These are phyloP conservation scores for Colletotrichum higginsianum DNA, from an alignment of 2,329 filamentous ascomycete genomes.

Conservation along the genomic window DNA sequence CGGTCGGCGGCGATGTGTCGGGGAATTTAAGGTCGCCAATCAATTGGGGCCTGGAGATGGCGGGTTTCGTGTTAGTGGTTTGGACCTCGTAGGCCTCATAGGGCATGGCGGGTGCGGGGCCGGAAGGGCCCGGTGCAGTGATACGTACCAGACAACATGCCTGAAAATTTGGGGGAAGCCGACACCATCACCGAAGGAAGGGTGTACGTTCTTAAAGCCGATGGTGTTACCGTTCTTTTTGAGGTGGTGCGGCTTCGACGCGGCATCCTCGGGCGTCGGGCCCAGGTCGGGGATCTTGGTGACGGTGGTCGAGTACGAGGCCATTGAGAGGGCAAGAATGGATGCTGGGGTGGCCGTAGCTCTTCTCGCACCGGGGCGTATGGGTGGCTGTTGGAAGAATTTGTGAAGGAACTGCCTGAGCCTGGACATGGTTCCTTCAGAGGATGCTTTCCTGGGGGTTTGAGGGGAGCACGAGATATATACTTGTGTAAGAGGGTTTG, in stretches of 20 bases:
- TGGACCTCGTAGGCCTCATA: background rate
- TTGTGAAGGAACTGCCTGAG: slow-evolving; percentile 31
- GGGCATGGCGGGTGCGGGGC: background rate
- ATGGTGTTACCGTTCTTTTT: slow-evolving; percentile 56
- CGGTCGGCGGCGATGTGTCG: slow-evolving; percentile 75
- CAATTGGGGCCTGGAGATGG: slow-evolving; percentile 52
- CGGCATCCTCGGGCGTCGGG: slow-evolving; percentile 58
- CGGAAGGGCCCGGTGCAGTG: background rate
- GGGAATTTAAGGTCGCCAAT: slow-evolving; percentile 63
- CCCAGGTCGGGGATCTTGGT: slow-evolving; percentile 53
- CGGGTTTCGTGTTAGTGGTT: slow-evolving; percentile 22
- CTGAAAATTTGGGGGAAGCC: slow-evolving; percentile 46
- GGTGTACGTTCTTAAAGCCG: slow-evolving; percentile 67
- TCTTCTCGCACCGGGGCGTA: slow-evolving; percentile 28
- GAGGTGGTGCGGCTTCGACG: slow-evolving; percentile 65
- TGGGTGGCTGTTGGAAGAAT: slow-evolving; percentile 28
- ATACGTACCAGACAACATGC: slow-evolving; percentile 56
- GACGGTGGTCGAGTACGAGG: slow-evolving; percentile 49
- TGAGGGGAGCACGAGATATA: slow-evolving; percentile 16
- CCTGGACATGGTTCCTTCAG: slow-evolving; percentile 27
- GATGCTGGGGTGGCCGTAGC: slow-evolving; percentile 34
- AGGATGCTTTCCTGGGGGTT: background rate
- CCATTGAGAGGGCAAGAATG: slow-evolving; percentile 42
- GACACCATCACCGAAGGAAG: slow-evolving; percentile 55
- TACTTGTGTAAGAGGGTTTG: background rate